phyloP scores from a whole-genome alignment of 2,329 filamentous ascomycete species.

The Colletotrichum lindemuthianum region DNA sequence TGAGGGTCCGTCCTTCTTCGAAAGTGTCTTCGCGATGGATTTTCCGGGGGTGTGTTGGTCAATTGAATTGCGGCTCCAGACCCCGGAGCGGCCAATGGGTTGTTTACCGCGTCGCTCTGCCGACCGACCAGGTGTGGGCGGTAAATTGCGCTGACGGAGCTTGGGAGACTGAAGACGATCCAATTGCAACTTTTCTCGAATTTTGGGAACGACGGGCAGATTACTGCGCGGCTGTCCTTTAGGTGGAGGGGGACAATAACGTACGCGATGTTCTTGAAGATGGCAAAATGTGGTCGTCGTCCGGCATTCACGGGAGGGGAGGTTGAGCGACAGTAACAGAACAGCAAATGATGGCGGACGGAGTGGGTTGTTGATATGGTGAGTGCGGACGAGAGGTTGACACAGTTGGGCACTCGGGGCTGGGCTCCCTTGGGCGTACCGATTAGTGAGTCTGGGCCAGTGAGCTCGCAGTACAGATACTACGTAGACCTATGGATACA shows the following conservation, averaged over 20 bases:
- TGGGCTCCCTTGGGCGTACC: conserved; percentile 17
- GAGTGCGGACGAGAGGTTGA: conserved; percentile 30
- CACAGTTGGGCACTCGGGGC: conserved; percentile 24
- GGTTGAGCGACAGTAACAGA: conserved; percentile 29
- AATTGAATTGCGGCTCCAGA: conserved; percentile 36
- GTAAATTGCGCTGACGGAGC: conserved; percentile 31
- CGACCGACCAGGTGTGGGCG: conserved; percentile 34
- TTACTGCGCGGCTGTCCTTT: background rate
- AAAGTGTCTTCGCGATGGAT: conserved; percentile 37
- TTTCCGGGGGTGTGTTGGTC: conserved; percentile 32
- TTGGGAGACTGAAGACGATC: conserved; percentile 9
- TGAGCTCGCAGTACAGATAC: background rate
- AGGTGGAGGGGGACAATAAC: conserved; percentile 10
- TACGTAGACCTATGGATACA: background rate
- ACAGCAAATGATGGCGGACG: conserved; percentile 1
- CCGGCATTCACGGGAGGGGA: conserved; percentile 29
- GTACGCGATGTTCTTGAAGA: conserved; percentile 20
- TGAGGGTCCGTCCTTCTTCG: conserved; percentile 27
- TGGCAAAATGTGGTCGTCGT: conserved; percentile 12
- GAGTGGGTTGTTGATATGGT: conserved; percentile 32
- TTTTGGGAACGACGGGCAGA: background rate
- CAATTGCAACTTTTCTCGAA: conserved; percentile 22
- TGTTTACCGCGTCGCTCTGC: conserved; percentile 44
- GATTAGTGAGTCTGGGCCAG: background rate
- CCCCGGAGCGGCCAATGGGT: conserved; percentile 39